phyloP scores from a whole-genome alignment of 2,329 filamentous ascomycete genomes.

The Colletotrichum kahawae region DNA sequence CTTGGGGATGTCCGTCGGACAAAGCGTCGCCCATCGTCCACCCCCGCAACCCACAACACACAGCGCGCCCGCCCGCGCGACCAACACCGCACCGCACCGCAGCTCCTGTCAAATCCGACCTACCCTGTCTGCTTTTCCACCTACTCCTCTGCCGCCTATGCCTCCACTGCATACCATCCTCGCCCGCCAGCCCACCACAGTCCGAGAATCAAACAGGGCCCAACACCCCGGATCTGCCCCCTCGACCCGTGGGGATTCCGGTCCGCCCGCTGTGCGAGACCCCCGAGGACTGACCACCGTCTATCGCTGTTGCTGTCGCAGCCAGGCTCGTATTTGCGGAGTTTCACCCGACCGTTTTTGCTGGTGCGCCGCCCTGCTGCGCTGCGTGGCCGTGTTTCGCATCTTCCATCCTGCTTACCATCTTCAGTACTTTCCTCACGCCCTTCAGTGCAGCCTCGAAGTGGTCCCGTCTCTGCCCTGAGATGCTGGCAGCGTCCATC shows the following conservation, averaged over 20 bases:
- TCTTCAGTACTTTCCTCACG: neutral
- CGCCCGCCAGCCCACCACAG: neutral
- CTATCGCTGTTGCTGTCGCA: neutral
- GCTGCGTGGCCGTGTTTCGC: conserved; percentile 18
- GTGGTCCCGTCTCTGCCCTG: neutral
- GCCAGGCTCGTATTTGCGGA: conserved; percentile 10
- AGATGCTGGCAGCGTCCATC: neutral
- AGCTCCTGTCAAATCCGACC: neutral
- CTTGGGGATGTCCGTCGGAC: conserved; percentile 28
- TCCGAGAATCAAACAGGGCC: conserved; percentile 2
- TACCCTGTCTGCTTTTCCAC: conserved; percentile 1
- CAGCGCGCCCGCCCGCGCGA: neutral
- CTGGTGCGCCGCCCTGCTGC: neutral
- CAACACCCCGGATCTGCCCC: neutral
- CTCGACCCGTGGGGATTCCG: neutral
- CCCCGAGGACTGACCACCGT: neutral
- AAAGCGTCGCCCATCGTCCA: conserved; percentile 15
- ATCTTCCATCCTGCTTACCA: conserved; percentile 6
- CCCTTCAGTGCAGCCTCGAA: neutral
- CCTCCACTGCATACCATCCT: neutral
- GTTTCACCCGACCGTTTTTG: conserved; percentile 17
- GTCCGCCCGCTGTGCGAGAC: conserved; percentile 2
- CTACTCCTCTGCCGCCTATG: neutral
- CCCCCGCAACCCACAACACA: conserved; percentile 1
- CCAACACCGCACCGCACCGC: neutral